Evolutionary conservation across 2,329 filamentous ascomycete genomes (phyloP), one percentile per base, ranked within the genome.

Genomic region (Pseudovirgaria hyperparasitica): DNA sequence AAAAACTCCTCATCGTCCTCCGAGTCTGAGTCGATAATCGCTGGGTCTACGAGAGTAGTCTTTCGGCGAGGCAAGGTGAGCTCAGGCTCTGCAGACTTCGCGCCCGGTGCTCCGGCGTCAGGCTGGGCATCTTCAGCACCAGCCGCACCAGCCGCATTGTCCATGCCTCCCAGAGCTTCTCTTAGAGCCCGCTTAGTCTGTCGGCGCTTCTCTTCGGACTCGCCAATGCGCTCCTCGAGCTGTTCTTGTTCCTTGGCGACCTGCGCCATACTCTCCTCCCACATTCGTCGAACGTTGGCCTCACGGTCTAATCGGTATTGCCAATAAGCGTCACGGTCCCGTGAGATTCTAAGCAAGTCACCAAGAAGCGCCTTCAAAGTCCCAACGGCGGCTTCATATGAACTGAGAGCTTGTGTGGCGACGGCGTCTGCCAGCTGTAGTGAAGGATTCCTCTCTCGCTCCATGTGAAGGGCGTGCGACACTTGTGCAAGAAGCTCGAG

Each of bases 231-330:
- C 19, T 73, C 82, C 49, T 96, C 84, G 2, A 98, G 67, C 27
- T 85, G 72, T 54, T 96, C 90, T 43, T 98, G 90, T 51, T 98
- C 90, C 30, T 74, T 76, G 11, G 86, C 90, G n/a, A 98, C 80
- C 43, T 86, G 76, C 7, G 90, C 85, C 90, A 98, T 94, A 55
- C 86, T 96, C 45, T 98, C 90, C 56, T 98, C 90, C 90, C 90
- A 98, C 73, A 98, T 82, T 33, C 82, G 77, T 19, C 90, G 75
- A 58, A 96, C 78, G 48, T 93, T 82, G 22, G 77, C 76, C 57
- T 98, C 90, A 28, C 85, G 77, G 40, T 93, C 86, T 21, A 98
- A 64, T 9, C 86, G 76, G 49, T 92, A 92, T 52, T 96, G 87
- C 90, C 90, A 98, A 51, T 92, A 93, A 1, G 84, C 76, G 54